Conservation (phyloP, 345 rosid species). For the Bruguiera gymnorhiza region DNA sequence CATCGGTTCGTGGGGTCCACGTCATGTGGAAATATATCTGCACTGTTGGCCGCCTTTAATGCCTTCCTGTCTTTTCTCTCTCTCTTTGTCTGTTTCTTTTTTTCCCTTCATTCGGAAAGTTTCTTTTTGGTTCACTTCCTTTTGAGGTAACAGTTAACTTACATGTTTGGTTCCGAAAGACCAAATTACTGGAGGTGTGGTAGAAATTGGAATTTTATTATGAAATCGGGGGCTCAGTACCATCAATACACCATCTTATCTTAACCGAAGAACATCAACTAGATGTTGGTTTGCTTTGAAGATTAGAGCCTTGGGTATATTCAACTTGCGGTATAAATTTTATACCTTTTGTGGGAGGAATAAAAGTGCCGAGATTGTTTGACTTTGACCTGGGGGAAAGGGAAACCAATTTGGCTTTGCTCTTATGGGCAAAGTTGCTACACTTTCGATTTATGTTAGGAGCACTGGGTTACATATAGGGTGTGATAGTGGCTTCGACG, state of each 20-base stretch:
- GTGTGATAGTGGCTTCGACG: too few relatives aligned
- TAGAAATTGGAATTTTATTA: not conserved
- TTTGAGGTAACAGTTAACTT: not conserved
- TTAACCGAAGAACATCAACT: not conserved
- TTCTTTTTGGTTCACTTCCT: not conserved
- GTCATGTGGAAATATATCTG: conserved; percentile 27
- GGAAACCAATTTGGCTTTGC: too few relatives aligned
- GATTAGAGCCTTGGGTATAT: not conserved
- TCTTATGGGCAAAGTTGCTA: too few relatives aligned
- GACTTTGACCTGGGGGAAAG: too few relatives aligned
- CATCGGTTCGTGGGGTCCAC: conserved; percentile 29
- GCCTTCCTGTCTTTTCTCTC: not conserved
- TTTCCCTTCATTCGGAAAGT: not conserved
- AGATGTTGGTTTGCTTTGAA: not conserved
- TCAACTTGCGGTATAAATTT: too few relatives aligned
- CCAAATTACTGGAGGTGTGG: not conserved
- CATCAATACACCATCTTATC: not conserved
- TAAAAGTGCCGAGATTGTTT: too few relatives aligned
- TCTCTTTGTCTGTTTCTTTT: not conserved
- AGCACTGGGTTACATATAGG: too few relatives aligned
- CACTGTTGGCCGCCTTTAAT: conserved; percentile 19
- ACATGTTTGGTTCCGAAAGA: not conserved
- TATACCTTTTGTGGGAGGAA: too few relatives aligned
- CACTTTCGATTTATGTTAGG: too few relatives aligned
- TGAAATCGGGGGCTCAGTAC: conserved; percentile 6